Base-by-base conservation (phyloP, 768 basidiomycete species). In the Pleurotus sapidus region DNA sequence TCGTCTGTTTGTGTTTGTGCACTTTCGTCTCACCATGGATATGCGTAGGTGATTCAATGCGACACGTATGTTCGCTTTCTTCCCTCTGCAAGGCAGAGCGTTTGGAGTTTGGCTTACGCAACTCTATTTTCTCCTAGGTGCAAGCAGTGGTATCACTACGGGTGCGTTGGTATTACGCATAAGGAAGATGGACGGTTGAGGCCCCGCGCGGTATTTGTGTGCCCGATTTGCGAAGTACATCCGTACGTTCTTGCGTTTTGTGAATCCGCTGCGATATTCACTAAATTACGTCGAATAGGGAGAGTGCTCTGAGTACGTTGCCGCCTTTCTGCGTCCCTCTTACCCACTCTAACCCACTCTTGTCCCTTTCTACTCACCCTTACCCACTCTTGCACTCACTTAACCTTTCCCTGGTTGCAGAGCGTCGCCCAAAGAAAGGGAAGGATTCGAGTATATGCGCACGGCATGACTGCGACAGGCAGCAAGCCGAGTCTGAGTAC, bases 141-240 rank as follows among this genome's bases (percentile, higher is more conserved):
- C 81, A 24, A 20, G 3, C 23, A 18, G 15, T 59, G 82, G 82
- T 83, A 78, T 56, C 82, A 84, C 55, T 79, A 76, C 55, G 82
- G 78, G 5, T 84, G 82, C 56, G 74, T 76, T 24, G 81, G 75
- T 14, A 66, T 83, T 39, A 55, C 48, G 11, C 45, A 39, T 20
- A 54, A 65, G 2, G 66, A 62, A 0, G 81, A 84, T 59, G 55
- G 64, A 1, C 69, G 78, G n/a, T 56, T 78, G 25, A 65, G 68
- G 38, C 60, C 60, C 5, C 60, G 30, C 0, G 66, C 64, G 9
- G 57, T 62, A 27, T 82, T 78, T 57, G 59, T 63, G 14, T 84
- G 82, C 59, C 82, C 79, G 12, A 63, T 70, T 6, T 84, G 82
- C 62, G 53, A 50, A 34, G 63, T 59, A 2, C 63, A 62, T 11